Conservation (phyloP, 176 grass and related monocot genomes). For the bread wheat (Triticum aestivum) region DNA sequence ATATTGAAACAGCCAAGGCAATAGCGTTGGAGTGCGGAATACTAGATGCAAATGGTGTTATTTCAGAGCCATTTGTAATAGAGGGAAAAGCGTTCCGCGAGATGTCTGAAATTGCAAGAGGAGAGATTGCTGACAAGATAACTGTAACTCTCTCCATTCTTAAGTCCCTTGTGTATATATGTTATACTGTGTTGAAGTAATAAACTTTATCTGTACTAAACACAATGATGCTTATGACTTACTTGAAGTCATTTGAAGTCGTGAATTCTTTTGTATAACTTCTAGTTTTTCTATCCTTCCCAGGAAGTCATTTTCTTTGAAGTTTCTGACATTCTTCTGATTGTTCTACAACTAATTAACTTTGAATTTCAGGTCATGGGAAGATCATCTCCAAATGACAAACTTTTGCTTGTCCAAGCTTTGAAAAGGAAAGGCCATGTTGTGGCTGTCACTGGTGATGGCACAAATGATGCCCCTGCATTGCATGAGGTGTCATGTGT, state of each 20-base stretch:
- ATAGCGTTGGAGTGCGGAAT: conserved; percentile 98
- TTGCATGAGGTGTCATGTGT: conserved; percentile 73
- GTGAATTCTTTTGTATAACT: conserved; percentile 9
- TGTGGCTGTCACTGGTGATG: conserved; percentile 97
- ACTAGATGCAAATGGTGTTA: conserved; percentile 45
- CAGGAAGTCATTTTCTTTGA: neutral
- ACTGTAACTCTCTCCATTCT: conserved; percentile 49
- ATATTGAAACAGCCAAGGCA: conserved; percentile 92
- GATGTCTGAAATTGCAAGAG: conserved; percentile 60
- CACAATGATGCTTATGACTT: neutral
- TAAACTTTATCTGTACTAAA: neutral
- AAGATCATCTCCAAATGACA: conserved; percentile 94
- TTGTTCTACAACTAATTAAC: conserved; percentile 29
- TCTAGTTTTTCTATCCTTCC: neutral
- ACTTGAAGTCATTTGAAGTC: neutral
- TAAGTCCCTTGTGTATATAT: neutral
- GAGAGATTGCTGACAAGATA: conserved; percentile 70
- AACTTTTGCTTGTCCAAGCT: conserved; percentile 92
- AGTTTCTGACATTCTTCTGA: neutral
- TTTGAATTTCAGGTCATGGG: conserved; percentile 83
- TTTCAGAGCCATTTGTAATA: conserved; percentile 55
- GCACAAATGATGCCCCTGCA: conserved; percentile 96
- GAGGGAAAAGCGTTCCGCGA: conserved; percentile 86
- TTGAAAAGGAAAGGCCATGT: conserved; percentile 89
- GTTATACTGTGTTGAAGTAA: conserved; percentile 1